Evolutionary conservation across 208 protist species (phyloP), one percentile per base, ranked within the genome.

Genomic region (Leishmania guyanensis): DNA sequence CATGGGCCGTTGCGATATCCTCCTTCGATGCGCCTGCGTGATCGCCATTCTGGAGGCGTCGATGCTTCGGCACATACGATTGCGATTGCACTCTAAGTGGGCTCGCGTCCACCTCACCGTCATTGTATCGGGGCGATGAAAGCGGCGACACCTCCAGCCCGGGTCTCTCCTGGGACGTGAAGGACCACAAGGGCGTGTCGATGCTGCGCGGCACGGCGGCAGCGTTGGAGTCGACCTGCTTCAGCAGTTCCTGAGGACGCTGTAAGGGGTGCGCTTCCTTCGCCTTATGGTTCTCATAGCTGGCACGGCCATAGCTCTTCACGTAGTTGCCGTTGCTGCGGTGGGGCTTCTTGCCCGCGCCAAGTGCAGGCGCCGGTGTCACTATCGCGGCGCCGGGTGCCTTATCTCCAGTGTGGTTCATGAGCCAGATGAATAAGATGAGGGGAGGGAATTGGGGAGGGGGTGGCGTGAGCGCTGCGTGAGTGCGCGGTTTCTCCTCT

Each of bases 311-410:
- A 68, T 77, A 78, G 60, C 74, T 80, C 71, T 88, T 82, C 17
- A 36, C 74, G 73, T 82, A 82, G 84, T 79, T 78, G 39, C 58
- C 80, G 39, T 75, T 53, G 62, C 72, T 83, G 79, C 74, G 76
- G 79, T 72, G 43, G 17, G 78, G 68, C 5, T 60, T 50, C 10
- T 76, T 68, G 66, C 60, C 74, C 1, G 76, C 50, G 10, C 69
- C 54, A 6, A 81, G 81, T 66, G 81, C 65, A 56, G 81, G 81
- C 62, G 81, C 70, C 50, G 81, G 81, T 8, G 81, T 78, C 51
- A 79, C 81, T 10, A 60, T 66, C 36, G 75, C 16, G 48, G 17
- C 36, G 33, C 53, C 70, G 22, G 8, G 5, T 2, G 39, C 1
- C 62, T 62, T 81, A 5, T 66, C 70, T 36, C 5, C 54, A 0